A percentile compares a stretch with the other conserved stretches of the same genome.
Evolutionary conservation across 305 asterid species (phyloP).

Genomic region (Caryopteris hybrid): DNA sequence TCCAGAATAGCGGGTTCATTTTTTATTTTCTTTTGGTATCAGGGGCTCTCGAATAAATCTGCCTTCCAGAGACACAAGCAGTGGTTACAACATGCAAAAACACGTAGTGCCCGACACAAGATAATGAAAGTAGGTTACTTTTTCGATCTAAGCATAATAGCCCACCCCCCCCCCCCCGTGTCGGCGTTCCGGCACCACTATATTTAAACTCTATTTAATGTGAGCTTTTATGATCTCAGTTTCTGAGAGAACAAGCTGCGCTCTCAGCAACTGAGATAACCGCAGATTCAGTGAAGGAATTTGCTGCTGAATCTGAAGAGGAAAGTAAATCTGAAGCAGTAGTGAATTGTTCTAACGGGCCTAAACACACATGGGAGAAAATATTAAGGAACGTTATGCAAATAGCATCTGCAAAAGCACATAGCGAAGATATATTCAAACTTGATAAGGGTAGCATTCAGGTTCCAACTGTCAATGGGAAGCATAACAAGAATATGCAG

Average conservation of each 20-base stretch:
- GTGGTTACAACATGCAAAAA: constrained; percentile 93
- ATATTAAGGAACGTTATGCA: constrained; percentile 54
- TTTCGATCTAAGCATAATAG: not conserved
- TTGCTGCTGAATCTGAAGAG: constrained; percentile 56
- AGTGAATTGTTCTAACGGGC: constrained; percentile 41
- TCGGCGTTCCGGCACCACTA: too few species aligned
- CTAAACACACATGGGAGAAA: constrained; percentile 60
- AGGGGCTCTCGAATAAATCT: constrained; percentile 89
- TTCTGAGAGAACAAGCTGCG: constrained; percentile 90
- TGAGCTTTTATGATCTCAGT: constrained; percentile 40
- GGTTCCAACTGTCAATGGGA: constrained; percentile 66
- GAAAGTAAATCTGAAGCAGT: constrained; percentile 52
- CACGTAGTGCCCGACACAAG: constrained; percentile 93
- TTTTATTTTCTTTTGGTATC: constrained; percentile 7
- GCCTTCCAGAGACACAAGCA: constrained; percentile 93
- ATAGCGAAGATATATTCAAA: constrained; percentile 45
- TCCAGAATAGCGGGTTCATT: constrained; percentile 6
- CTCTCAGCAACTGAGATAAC: constrained; percentile 77
- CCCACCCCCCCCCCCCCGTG: not conserved
- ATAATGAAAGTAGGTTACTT: constrained; percentile 72
- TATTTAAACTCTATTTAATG: constrained; percentile 16
- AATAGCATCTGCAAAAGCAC: constrained; percentile 44
- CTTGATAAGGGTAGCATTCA: constrained; percentile 36
- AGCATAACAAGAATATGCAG: constrained; percentile 75
- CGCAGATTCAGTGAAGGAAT: constrained; percentile 71